These are phyloP conservation scores for Lodderomyces metapsilosis DNA, from an alignment of 1,139 yeast genomes.

Conservation along the genomic window DNA sequence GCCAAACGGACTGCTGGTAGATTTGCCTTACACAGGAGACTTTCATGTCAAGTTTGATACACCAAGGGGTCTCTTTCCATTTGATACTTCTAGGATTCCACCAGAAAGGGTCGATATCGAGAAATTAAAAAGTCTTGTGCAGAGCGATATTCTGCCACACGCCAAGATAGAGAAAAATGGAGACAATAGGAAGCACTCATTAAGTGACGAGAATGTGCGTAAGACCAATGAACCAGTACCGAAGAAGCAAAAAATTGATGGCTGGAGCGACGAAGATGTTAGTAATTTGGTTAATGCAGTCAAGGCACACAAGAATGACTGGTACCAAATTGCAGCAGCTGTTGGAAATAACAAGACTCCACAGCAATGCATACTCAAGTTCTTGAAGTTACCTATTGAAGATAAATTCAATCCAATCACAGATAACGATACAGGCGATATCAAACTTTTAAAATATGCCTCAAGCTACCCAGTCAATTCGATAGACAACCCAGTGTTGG, in stretches of 20 bases:
- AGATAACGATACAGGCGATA: constrained; percentile 47
- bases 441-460: constrained; percentile 70
- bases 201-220: constrained; percentile 4
- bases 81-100: constrained; percentile 70
- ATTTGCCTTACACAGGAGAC: constrained; percentile 66
- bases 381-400: constrained; percentile 79
- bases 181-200: constrained; percentile 7
- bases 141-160: not conserved
- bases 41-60: constrained; percentile 76
- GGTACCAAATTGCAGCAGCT: constrained; percentile 72
- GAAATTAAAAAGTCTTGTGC: constrained; percentile 43
- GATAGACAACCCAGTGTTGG: constrained; percentile 88
- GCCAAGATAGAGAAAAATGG: constrained; percentile 1
- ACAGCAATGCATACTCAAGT: constrained; percentile 77
- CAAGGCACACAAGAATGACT: constrained; percentile 59
- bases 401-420: constrained; percentile 59
- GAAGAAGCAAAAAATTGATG: constrained; percentile 33
- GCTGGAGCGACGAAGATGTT: constrained; percentile 67
- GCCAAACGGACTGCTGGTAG: constrained; percentile 45
- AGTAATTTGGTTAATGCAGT: constrained; percentile 61
- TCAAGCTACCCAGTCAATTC: constrained; percentile 82
- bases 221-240: constrained; percentile 6
- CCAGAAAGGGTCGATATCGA: constrained; percentile 54
- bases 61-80: constrained; percentile 93
- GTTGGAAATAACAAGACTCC: constrained; percentile 62